Conservation (phyloP, 208 protist genomes). For the Tetramitus jugosus region DNA sequence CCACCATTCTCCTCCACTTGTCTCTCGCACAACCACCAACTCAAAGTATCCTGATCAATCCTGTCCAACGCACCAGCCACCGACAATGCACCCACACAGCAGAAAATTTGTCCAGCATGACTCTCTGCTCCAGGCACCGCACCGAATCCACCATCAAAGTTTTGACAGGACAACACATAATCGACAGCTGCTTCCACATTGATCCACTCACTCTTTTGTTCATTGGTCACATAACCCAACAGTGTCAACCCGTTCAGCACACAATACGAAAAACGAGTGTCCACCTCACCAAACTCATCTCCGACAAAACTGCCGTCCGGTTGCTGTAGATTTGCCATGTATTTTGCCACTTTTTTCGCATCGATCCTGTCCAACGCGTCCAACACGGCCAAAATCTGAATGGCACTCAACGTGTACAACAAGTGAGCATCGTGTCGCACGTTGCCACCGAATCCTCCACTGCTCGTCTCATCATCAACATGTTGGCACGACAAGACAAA, state of each 20-base stretch:
- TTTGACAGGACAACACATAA: constrained; percentile 85
- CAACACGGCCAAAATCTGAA: constrained; percentile 76
- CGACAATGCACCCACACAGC: constrained; percentile 88
- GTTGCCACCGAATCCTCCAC: constrained; percentile 94
- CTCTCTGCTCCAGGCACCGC: constrained; percentile 84
- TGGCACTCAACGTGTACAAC: constrained; percentile 92
- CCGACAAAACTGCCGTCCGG: constrained; percentile 94
- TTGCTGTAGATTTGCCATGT: constrained; percentile 67
- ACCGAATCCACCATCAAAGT: constrained; percentile 98
- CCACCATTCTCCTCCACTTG: constrained; percentile 89
- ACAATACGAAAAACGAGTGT: constrained; percentile 96
- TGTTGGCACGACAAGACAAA: constrained; percentile 85
- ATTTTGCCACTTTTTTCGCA: neutral
- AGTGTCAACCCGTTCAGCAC: constrained; percentile 83
- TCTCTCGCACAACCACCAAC: constrained; percentile 95
- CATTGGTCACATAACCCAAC: constrained; percentile 53
- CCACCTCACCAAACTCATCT: constrained; percentile 97
- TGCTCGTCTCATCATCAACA: constrained; percentile 46
- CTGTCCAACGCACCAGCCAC: constrained; percentile 74
- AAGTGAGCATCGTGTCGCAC: constrained; percentile 92
- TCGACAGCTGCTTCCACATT: constrained; percentile 69
- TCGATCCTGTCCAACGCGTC: constrained; percentile 41
- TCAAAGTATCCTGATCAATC: constrained; percentile 80
- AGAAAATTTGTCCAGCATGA: constrained; percentile 96
- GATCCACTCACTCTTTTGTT: constrained; percentile 46